phyloP scores from a whole-genome alignment of 1,284 basidiomycete species.

The Naganishia sp. region DNA sequence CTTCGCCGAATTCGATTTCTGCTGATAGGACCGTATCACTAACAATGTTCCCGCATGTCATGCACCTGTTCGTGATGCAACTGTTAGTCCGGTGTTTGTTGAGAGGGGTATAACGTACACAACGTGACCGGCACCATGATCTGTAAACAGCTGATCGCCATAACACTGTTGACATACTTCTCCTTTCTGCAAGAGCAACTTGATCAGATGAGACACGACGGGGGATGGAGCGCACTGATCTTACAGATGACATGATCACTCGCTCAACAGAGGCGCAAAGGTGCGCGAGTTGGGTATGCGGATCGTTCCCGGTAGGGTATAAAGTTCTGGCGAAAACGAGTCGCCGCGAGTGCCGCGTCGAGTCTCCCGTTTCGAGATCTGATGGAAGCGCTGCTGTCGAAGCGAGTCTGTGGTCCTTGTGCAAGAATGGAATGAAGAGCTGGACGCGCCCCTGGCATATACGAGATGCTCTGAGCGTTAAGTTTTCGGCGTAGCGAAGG shows the following conservation, averaged over 20 bases:
- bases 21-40: constrained; percentile 94
- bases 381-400: too few relatives aligned
- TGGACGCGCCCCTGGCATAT: neutral
- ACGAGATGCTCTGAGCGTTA: neutral
- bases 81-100: neutral
- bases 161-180: constrained; percentile 18
- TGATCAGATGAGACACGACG: neutral
- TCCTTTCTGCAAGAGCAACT: neutral
- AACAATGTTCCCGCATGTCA: constrained; percentile 80
- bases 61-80: constrained; percentile 59
- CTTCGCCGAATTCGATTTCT: constrained; percentile 92
- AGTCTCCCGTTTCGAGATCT: too few relatives aligned
- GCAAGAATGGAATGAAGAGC: too few relatives aligned
- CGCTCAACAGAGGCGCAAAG: neutral
- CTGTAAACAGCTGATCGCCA: constrained; percentile 26
- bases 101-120: constrained; percentile 6
- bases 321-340: too few relatives aligned
- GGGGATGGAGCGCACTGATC: neutral
- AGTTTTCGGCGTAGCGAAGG: constrained; percentile 27
- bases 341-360: too few relatives aligned
- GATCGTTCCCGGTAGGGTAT: too few relatives aligned
- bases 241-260: constrained; percentile 16
- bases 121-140: constrained; percentile 16
- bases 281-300: neutral
- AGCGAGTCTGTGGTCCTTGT: too few relatives aligned